These are phyloP conservation scores for Leptodontidium sp. DNA, from an alignment of 2,329 filamentous ascomycete genomes.

Conservation along the genomic window DNA sequence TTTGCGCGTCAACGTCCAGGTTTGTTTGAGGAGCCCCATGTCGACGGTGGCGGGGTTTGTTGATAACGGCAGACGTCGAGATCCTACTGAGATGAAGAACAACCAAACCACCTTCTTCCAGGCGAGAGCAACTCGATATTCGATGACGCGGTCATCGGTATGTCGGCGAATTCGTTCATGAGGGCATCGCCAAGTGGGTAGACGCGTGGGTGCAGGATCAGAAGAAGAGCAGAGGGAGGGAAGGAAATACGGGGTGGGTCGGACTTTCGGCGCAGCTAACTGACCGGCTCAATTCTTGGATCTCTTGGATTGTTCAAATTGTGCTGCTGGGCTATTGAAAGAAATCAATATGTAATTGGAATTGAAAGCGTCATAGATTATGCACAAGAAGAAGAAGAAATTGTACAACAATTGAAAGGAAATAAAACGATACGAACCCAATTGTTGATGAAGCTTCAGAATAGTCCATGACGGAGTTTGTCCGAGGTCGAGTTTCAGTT, in stretches of 20 bases:
- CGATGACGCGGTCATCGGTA: not conserved
- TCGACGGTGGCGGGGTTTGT: slow-evolving; percentile 7
- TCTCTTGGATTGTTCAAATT: not conserved
- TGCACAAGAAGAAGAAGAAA: not conserved
- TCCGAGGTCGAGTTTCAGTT: not conserved
- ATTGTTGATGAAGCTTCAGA: not conserved
- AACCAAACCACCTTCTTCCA: not conserved
- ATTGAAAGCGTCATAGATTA: slow-evolving; percentile 7
- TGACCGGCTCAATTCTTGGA: slow-evolving; percentile 5
- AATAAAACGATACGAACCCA: not conserved
- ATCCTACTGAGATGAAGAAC: not conserved
- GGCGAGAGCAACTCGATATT: not conserved
- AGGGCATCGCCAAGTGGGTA: slow-evolving; percentile 5
- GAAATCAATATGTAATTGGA: not conserved
- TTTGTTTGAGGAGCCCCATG: slow-evolving; percentile 65
- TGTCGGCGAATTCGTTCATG: not conserved
- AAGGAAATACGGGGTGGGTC: not conserved
- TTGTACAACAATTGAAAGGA: not conserved
- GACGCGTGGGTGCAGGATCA: not conserved
- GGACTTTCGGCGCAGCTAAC: slow-evolving; percentile 7
- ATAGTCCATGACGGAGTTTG: too few species aligned
- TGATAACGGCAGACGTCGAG: not conserved
- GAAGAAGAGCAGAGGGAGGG: not conserved
- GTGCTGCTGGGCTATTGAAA: not conserved
- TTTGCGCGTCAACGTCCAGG: slow-evolving; percentile 67